phyloP scores from a whole-genome alignment of 1,139 yeast genomes.

The Scheffersomyces parashehatae region DNA sequence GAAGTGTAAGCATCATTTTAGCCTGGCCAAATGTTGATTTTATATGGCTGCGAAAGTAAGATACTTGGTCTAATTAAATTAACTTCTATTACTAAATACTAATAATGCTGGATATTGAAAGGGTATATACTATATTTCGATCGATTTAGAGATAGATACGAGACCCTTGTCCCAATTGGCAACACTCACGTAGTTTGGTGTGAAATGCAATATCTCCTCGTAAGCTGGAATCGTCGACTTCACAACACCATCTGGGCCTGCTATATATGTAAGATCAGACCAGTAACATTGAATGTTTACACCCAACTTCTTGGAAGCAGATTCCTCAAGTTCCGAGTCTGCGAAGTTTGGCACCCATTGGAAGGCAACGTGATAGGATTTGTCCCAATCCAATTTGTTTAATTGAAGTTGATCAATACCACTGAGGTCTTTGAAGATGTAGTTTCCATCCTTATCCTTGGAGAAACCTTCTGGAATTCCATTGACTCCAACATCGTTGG shows the following conservation, averaged over 20 bases:
- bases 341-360: conserved; percentile 78
- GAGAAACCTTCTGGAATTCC: conserved; percentile 54
- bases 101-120: not conserved
- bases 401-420: conserved; percentile 67
- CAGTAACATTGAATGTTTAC: conserved; percentile 66
- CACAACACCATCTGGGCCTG: conserved; percentile 26
- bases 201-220: conserved; percentile 62
- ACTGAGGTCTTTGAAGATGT: conserved; percentile 48
- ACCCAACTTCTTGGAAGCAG: conserved; percentile 44
- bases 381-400: conserved; percentile 65
- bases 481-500: conserved; percentile 3
- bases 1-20: no score
- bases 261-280: conserved; percentile 56
- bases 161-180: conserved; percentile 69
- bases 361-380: conserved; percentile 59
- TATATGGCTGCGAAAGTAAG: not conserved
- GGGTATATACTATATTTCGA: conserved; percentile 34
- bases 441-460: conserved; percentile 51
- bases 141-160: conserved; percentile 50
- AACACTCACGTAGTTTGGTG: conserved; percentile 65
- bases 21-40: no score
- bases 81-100: not conserved
- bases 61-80: not conserved
- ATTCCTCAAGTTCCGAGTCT: conserved; percentile 41
- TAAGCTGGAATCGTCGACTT: conserved; percentile 62